Evolutionary conservation across 768 basidiomycete genomes (phyloP).

Genomic region (Leccinum subtestaceum): DNA sequence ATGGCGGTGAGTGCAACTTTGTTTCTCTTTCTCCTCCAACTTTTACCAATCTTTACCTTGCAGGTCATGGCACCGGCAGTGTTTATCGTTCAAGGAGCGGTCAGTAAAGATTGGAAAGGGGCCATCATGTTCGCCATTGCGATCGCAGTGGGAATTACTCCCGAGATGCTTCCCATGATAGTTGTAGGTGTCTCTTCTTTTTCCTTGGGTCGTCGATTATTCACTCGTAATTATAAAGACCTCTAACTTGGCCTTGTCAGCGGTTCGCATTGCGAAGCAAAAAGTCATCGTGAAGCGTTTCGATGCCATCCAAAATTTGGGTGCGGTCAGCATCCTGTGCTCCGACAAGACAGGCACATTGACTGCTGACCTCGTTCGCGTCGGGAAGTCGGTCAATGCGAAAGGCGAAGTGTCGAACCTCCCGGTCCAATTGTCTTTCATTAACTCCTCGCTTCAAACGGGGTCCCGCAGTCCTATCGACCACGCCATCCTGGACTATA

Average conservation of each 20-base stretch:
- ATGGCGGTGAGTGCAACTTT: conserved; percentile 23
- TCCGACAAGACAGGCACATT: conserved; percentile 69
- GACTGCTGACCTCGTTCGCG: conserved; percentile 40
- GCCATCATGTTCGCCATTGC: conserved; percentile 34
- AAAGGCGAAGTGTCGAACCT: conserved; percentile 23
- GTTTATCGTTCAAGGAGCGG: conserved; percentile 30
- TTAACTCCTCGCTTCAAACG: conserved; percentile 34
- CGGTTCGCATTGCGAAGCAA: conserved; percentile 51
- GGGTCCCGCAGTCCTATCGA: conserved; percentile 37
- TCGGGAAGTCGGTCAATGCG: conserved; percentile 28
- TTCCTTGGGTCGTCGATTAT: background rate
- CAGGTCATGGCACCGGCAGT: conserved; percentile 32
- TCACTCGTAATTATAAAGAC: conserved; percentile 44
- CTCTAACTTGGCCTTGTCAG: conserved; percentile 58
- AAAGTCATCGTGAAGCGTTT: conserved; percentile 63
- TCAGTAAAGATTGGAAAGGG: conserved; percentile 31
- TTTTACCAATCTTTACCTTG: background rate
- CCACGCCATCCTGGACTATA: conserved; percentile 32
- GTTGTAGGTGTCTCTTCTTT: conserved; percentile 20
- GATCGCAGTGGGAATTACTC: conserved; percentile 31
- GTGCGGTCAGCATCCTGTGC: conserved; percentile 52
- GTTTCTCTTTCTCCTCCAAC: background rate
- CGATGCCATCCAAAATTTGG: conserved; percentile 61
- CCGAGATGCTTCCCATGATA: conserved; percentile 35
- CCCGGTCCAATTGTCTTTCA: conserved; percentile 28